phyloP scores from a whole-genome alignment of 2,329 filamentous ascomycete genomes.

The Camptophora hylomeconis region DNA sequence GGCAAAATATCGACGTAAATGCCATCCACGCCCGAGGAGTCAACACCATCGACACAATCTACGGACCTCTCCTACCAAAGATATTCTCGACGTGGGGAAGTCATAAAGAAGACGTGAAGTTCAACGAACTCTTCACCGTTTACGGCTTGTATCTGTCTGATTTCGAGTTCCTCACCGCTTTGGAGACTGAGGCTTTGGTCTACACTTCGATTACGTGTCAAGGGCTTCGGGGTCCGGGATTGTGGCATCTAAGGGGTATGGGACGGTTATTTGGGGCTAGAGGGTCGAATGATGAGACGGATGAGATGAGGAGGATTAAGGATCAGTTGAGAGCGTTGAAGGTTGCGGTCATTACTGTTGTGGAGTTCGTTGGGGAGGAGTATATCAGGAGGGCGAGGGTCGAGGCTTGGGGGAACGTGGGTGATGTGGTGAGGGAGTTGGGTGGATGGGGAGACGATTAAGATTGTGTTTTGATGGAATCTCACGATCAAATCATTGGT shows the following conservation, averaged over 20 bases:
- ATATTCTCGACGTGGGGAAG: slow-evolving; percentile 22
- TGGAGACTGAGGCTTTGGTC: slow-evolving; percentile 33
- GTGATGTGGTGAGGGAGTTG: slow-evolving; percentile 15
- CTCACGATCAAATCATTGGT: too few species aligned
- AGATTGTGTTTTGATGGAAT: too few species aligned
- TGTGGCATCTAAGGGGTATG: slow-evolving; percentile 34
- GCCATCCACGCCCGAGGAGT: slow-evolving; percentile 19
- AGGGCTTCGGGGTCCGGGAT: slow-evolving; percentile 26
- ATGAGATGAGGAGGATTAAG: slow-evolving; percentile 10
- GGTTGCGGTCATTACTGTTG: slow-evolving; percentile 9
- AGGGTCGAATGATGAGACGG: slow-evolving; percentile 9
- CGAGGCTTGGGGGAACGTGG: slow-evolving; percentile 16
- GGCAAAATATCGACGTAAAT: slow-evolving; percentile 15
- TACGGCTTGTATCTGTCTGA: slow-evolving; percentile 46
- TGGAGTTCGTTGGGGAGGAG: slow-evolving; percentile 14
- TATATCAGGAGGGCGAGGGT: slow-evolving; percentile 11
- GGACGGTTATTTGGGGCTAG: slow-evolving; percentile 23
- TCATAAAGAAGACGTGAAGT: slow-evolving; percentile 40
- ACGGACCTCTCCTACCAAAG: slow-evolving; percentile 15
- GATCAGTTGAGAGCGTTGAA: slow-evolving; percentile 13
- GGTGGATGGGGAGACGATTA: slow-evolving; percentile 16
- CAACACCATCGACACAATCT: slow-evolving; percentile 20
- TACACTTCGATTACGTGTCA: slow-evolving; percentile 33
- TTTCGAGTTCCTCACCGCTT: slow-evolving; percentile 25
- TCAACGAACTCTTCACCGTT: slow-evolving; percentile 60